Base-by-base conservation (phyloP, 768 basidiomycete species). In the Sarcodon sp. region DNA sequence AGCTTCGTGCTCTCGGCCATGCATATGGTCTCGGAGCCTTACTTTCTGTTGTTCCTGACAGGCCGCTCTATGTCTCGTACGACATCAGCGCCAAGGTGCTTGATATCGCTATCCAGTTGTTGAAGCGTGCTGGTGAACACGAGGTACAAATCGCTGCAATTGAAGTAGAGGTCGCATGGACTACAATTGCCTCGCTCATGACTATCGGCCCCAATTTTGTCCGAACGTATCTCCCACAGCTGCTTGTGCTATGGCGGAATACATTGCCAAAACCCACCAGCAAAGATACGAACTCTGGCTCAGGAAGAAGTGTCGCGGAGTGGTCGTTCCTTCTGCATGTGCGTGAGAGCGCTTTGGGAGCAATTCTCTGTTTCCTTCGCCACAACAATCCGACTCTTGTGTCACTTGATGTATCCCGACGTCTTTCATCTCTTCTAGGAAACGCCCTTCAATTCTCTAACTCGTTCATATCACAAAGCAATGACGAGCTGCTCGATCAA, bases 221-320 rank as follows among this genome's bases (percentile, higher is more conserved):
- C 46, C 81, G 89, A 13, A 78, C 90, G 0, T 92, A 99, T 61
- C 75, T 98, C 1, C 87, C 93, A 0, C 94, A 97, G 55, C 71
- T 98, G 13, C 75, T 98, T 36, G 90, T 98, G 0, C 76, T 99
- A 3, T 99, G 96, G 96, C 73, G 96, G 33, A 99, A 99, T 55
- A 92, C 94, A 1, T 71, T 99, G 0, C 92, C 96, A 1, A 99
- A 98, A 63, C 84, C 90, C 0, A 92, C 89, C 0, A 84, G 75
- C 57, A 96, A 96, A 62, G 94, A 98, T 56, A 69, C 79, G 0
- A 64, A 70, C 0, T 66, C 66, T 11, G 73, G 70, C 12, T 71
- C 72, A 4, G 79, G 79, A 13, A 70, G 92, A 32, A 77, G 80
- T 27, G 68, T 76, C 16, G 68, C 75, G 0, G 96, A 98, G 56